phyloP scores from a whole-genome alignment of 2,329 filamentous ascomycete genomes.

The Helotiales sp. region DNA sequence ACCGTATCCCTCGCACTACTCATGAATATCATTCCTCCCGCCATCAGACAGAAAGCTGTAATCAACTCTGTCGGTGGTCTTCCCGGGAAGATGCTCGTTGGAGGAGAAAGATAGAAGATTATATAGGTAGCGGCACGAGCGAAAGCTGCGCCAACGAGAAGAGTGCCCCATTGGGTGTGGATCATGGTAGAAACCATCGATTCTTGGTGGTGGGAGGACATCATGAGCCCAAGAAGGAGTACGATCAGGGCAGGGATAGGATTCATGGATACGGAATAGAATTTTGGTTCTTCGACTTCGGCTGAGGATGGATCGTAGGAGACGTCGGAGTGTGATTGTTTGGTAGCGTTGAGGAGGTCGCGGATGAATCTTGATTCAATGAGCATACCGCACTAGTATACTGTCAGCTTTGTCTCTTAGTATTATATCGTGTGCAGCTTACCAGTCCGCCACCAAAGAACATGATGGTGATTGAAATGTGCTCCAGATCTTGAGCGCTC shows the following conservation, averaged over 20 bases:
- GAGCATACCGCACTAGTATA: conserved; percentile 71
- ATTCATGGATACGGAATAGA: conserved; percentile 78
- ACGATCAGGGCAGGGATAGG: conserved; percentile 87
- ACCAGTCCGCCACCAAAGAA: conserved; percentile 92
- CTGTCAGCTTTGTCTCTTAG: not conserved
- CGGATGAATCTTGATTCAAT: conserved; percentile 74
- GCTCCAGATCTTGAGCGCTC: conserved; percentile 81
- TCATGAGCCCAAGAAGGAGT: conserved; percentile 86
- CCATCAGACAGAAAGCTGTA: conserved; percentile 79
- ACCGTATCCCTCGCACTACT: conserved; percentile 79
- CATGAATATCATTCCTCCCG: conserved; percentile 92
- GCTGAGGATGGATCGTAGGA: conserved; percentile 42
- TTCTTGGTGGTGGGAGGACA: conserved; percentile 78
- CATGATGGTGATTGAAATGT: conserved; percentile 87
- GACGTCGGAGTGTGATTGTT: conserved; percentile 43
- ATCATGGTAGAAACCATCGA: conserved; percentile 88
- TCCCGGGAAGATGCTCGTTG: conserved; percentile 75
- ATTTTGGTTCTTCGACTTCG: conserved; percentile 58
- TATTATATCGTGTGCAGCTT: conserved; percentile 39
- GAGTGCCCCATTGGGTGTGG: conserved; percentile 88
- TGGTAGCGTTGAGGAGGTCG: conserved; percentile 58
- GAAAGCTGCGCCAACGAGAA: conserved; percentile 79
- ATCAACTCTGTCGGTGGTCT: conserved; percentile 90
- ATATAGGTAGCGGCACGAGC: conserved; percentile 79
- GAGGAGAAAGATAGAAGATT: conserved; percentile 76